Evolutionary conservation across 306 rosid genomes (phyloP), one percentile per base, ranked within the genome.

Genomic region (Acacia acuminata): DNA sequence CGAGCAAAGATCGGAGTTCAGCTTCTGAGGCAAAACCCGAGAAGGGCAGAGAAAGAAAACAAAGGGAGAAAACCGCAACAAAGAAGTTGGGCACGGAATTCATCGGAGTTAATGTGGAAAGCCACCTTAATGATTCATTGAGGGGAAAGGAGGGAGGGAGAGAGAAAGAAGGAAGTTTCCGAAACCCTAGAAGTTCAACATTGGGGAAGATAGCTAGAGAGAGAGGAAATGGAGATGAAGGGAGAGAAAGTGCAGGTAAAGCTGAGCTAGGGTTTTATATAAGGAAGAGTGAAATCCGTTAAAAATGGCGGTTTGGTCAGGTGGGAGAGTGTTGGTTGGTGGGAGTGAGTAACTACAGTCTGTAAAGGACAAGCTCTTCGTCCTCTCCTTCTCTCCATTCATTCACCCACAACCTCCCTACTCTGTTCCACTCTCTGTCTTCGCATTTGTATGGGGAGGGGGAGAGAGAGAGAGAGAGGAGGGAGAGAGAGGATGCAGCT

Each of bases 1-100:
- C 98, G 25, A 92, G 87, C 0, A 96, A 84, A 55, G 93, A 90
- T 90, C 91, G 97, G 87, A 96, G 93, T 87, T 96, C 99, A 25
- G 86, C 79, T 2, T 53, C 84, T 2, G 94, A 87, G 48, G 85
- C 86, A 0, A 84, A 79, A 56, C 47, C n/a, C 5, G 82, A 51
- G 82, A 30, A 45, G 43, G 80, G 44, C 5, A 24, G 17, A 22
- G 38, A 71, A 25, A 71, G 76, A n/a, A 71, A 71, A 24, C 56
- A 43, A 38, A 90, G 17, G 73, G 80, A 74, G 19, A 71, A 8
- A 78, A 77, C 16, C 44, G 40, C 3, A 20, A 76, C 17, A 51
- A 45, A 25, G 68, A 81, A 71, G 7, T 44, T 34, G 55, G 85
- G 84, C 63, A 78, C 25, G 83, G 85, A 87, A 87, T 85, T 93